phyloP scores from a whole-genome alignment of 73 alveolate genomes.

The Paramecium biaurelia region DNA sequence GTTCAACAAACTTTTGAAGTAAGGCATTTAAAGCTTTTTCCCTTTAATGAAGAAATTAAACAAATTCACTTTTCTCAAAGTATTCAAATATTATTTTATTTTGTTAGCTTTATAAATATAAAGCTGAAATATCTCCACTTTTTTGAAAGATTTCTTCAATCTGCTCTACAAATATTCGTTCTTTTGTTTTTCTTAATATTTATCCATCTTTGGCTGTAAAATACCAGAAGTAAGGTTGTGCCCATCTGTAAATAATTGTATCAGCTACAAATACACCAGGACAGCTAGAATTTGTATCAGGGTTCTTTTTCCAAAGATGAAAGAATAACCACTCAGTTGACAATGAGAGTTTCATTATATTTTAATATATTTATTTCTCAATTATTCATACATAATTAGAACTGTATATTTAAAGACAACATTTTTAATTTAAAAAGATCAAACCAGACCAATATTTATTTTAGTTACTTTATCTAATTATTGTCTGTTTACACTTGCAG shows the following conservation, averaged over 20 bases:
- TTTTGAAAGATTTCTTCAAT: constrained; percentile 75
- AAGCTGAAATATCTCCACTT: constrained; percentile 77
- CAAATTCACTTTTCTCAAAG: constrained; percentile 74
- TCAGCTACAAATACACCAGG: constrained; percentile 74
- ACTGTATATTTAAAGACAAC: not conserved
- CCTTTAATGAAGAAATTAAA: constrained; percentile 69
- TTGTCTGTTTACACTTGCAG: not conserved
- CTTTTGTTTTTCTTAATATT: constrained; percentile 80
- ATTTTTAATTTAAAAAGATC: not conserved
- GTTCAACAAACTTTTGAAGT: constrained; percentile 78
- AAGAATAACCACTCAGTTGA: constrained; percentile 76
- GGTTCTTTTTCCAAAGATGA: constrained; percentile 71
- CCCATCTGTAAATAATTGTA: constrained; percentile 81
- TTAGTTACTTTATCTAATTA: too few relatives aligned
- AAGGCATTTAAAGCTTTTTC: constrained; percentile 82
- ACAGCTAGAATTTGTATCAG: constrained; percentile 63
- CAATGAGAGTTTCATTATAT: constrained; percentile 66
- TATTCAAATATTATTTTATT: constrained; percentile 79
- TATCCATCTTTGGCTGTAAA: constrained; percentile 80
- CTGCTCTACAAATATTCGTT: constrained; percentile 73
- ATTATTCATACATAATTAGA: not conserved
- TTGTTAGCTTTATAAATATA: constrained; percentile 54
- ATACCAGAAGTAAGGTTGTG: constrained; percentile 90
- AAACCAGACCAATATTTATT: not conserved
- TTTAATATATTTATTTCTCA: not conserved